phyloP scores from a whole-genome alignment of 2,329 filamentous ascomycete species.

The Aspergillus brasiliensis region DNA sequence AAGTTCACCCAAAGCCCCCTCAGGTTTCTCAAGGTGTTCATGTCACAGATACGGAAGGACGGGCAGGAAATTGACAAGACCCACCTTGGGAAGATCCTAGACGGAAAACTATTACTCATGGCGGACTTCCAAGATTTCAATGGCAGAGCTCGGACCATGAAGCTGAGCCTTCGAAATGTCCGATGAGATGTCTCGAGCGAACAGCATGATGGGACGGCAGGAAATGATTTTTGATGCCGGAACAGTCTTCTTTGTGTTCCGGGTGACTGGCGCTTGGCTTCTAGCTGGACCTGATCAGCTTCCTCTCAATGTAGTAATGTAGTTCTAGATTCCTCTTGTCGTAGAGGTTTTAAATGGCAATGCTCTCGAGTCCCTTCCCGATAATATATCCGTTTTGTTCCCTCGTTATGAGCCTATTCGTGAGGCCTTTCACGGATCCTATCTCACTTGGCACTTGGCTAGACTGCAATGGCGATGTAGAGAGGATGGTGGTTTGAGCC shows the following conservation, averaged over 20 bases:
- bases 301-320: neutral
- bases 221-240: neutral
- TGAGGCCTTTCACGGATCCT: too few relatives aligned
- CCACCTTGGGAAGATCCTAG: slow-evolving; percentile 49
- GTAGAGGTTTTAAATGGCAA: neutral
- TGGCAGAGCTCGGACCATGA: neutral
- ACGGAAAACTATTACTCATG: slow-evolving; percentile 27
- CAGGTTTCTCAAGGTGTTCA: slow-evolving; percentile 42
- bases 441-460: neutral
- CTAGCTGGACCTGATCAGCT: neutral
- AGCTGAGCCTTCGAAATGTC: neutral
- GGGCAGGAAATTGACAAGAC: slow-evolving; percentile 46
- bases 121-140: slow-evolving; percentile 12
- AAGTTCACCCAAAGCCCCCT: slow-evolving; percentile 45
- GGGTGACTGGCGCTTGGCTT: neutral
- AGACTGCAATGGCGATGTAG: neutral
- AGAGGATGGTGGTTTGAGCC: neutral
- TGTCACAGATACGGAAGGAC: slow-evolving; percentile 38
- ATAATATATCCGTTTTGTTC: too few relatives aligned
- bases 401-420: too few relatives aligned
- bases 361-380: too few relatives aligned
- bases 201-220: neutral
- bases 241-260: neutral
- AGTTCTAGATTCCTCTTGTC: neutral
- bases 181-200: neutral